phyloP scores from a whole-genome alignment of 2,329 filamentous ascomycete species.

The Diaporthe helianthi region DNA sequence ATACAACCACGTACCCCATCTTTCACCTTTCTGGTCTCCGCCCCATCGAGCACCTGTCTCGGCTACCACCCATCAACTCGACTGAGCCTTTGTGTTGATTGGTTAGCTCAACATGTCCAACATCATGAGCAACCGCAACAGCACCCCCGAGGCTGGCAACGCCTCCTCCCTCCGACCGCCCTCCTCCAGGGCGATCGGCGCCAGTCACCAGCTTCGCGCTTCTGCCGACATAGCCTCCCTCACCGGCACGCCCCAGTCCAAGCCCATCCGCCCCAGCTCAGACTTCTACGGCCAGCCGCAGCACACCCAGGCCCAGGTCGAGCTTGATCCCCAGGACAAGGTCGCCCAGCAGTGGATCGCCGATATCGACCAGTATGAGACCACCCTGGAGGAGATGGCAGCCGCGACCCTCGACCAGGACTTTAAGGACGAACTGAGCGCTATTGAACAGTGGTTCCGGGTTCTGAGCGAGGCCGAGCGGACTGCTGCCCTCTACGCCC shows the following conservation, averaged over 20 bases:
- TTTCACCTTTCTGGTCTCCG: slow-evolving; percentile 30
- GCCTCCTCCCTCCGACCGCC: slow-evolving; percentile 84
- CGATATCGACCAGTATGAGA: slow-evolving; percentile 98
- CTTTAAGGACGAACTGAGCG: slow-evolving; percentile 98
- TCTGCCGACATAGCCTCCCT: slow-evolving; percentile 96
- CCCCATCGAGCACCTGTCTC: slow-evolving; percentile 33
- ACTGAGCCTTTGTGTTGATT: slow-evolving; percentile 20
- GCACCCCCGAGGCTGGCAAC: slow-evolving; percentile 89
- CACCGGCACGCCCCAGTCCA: slow-evolving; percentile 66
- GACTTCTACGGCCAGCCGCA: slow-evolving; percentile 88
- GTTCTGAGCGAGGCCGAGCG: slow-evolving; percentile 96
- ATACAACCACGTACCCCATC: slow-evolving; percentile 34
- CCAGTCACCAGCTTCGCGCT: slow-evolving; percentile 86
- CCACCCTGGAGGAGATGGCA: slow-evolving; percentile 98
- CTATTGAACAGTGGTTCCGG: slow-evolving; percentile 99
- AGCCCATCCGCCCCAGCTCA: slow-evolving; percentile 89
- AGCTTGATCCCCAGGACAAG: slow-evolving; percentile 86
- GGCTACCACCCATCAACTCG: slow-evolving; percentile 30
- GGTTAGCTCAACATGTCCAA: slow-evolving; percentile 67
- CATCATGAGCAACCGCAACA: slow-evolving; percentile 88
- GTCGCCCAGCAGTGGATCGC: slow-evolving; percentile 98
- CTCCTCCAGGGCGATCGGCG: slow-evolving; percentile 76
- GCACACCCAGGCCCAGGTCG: slow-evolving; percentile 71
- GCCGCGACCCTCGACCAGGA: slow-evolving; percentile 98
- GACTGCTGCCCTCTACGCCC: slow-evolving; percentile 91